Conservation (phyloP, 1,284 basidiomycete species). For the Trametes hirsuta region DNA sequence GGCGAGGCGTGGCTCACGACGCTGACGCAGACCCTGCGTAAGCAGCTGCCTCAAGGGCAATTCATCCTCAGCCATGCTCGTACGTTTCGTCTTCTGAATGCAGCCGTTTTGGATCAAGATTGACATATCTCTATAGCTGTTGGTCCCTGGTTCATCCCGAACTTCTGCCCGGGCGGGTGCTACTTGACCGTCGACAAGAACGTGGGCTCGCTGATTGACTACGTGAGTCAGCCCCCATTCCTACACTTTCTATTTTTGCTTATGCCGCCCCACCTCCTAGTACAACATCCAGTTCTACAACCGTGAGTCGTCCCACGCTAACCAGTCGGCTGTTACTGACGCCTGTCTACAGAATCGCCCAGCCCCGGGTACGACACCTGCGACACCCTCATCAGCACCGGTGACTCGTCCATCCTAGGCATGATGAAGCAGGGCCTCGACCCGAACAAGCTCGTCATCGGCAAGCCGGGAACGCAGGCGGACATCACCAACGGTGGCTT, state of each 20-base stretch:
- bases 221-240: conserved; percentile 2
- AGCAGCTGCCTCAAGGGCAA: conserved; percentile 36
- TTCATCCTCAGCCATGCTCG: conserved; percentile 42
- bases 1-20: conserved; percentile 46
- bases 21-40: conserved; percentile 44
- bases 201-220: conserved; percentile 23
- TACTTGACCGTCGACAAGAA: conserved; percentile 22
- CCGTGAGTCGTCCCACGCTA: conserved; percentile 39
- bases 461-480: conserved; percentile 55
- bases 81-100: not conserved
- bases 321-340: not conserved
- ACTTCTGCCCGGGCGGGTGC: conserved; percentile 18
- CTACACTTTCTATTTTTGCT: too few relatives aligned
- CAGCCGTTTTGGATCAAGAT: not conserved
- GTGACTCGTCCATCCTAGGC: conserved; percentile 57
- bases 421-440: conserved; percentile 60
- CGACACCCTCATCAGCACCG: conserved; percentile 51
- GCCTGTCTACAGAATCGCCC: conserved; percentile 47
- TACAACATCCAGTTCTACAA: conserved; percentile 57
- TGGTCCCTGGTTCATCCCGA: conserved; percentile 14
- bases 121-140: not conserved
- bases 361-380: conserved; percentile 58
- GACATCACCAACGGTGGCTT: conserved; percentile 60
- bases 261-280: conserved; percentile 13
- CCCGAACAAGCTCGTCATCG: conserved; percentile 56